phyloP scores from a whole-genome alignment of 2,329 filamentous ascomycete species.

The Chaetothyriales sp. region DNA sequence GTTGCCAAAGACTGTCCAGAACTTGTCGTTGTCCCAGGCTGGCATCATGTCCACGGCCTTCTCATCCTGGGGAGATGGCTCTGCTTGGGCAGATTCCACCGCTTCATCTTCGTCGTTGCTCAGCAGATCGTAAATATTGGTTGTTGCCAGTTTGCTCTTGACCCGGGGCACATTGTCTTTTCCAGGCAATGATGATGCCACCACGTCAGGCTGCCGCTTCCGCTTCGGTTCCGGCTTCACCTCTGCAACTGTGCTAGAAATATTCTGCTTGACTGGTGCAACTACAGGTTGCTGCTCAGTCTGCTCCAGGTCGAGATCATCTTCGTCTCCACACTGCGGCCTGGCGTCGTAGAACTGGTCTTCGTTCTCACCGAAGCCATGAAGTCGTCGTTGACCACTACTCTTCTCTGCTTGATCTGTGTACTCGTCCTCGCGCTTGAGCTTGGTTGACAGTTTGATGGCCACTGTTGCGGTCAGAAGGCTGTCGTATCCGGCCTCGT shows the following conservation, averaged over 20 bases:
- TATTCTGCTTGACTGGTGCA: background rate
- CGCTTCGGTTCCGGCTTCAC: background rate
- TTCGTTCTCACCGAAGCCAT: background rate
- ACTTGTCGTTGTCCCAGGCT: constrained; percentile 27
- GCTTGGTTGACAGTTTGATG: constrained; percentile 36
- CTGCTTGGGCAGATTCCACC: background rate
- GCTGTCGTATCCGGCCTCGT: constrained; percentile 51
- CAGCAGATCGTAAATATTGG: constrained; percentile 12
- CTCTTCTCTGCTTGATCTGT: background rate
- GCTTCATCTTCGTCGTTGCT: constrained; percentile 1
- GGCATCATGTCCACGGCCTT: constrained; percentile 32
- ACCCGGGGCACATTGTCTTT: background rate
- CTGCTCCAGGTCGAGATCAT: background rate
- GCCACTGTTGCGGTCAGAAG: constrained; percentile 45
- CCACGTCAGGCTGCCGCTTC: background rate
- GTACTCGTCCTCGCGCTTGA: constrained; percentile 19
- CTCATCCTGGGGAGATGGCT: background rate
- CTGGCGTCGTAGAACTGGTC: background rate
- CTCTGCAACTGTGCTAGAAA: no score
- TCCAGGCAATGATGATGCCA: background rate
- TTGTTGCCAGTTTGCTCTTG: background rate
- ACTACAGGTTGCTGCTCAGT: background rate
- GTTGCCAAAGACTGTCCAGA: constrained; percentile 46
- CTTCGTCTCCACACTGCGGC: background rate
- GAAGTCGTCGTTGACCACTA: background rate